A percentile compares a stretch with the other conserved stretches of the same genome.
Conservation (phyloP, 768 basidiomycete species). For the Pulveroboletus sp. region DNA sequence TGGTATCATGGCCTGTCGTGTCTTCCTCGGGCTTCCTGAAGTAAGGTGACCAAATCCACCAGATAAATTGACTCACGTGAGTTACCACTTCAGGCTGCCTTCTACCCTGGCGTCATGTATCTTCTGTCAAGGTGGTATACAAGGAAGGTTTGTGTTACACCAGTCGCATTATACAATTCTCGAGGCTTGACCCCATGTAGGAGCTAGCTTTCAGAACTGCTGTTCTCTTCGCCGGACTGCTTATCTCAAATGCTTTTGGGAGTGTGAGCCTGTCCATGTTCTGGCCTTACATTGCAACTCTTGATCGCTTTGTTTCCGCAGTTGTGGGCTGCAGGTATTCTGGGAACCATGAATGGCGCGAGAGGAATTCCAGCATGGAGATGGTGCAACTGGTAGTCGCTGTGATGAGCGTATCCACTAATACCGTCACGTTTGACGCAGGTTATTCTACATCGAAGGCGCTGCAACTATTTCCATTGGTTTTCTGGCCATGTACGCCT, state of each 20-base stretch:
- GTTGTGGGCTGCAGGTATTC: slow-evolving; percentile 73
- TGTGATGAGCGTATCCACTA: background rate
- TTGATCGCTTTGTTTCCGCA: slow-evolving; percentile 17
- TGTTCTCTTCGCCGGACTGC: slow-evolving; percentile 54
- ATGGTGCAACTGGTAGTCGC: slow-evolving; percentile 40
- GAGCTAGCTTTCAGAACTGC: slow-evolving; percentile 67
- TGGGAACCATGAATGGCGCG: slow-evolving; percentile 64
- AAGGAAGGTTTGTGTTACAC: background rate
- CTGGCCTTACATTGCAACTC: background rate
- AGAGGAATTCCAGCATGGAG: slow-evolving; percentile 69
- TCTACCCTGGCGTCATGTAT: slow-evolving; percentile 56
- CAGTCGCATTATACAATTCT: background rate
- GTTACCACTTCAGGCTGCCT: slow-evolving; percentile 43
- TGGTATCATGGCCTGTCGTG: slow-evolving; percentile 55
- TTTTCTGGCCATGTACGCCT: slow-evolving; percentile 46
- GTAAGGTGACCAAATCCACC: slow-evolving; percentile 19
- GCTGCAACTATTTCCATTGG: slow-evolving; percentile 61
- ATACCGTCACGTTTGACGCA: slow-evolving; percentile 19
- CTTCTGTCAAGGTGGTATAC: slow-evolving; percentile 24
- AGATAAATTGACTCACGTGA: background rate
- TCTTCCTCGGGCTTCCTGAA: slow-evolving; percentile 66
- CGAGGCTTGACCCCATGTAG: slow-evolving; percentile 24
- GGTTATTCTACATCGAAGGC: slow-evolving; percentile 76
- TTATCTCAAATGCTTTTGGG: slow-evolving; percentile 68
- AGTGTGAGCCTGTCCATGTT: slow-evolving; percentile 38